Base-by-base conservation (phyloP, 2,329 filamentous ascomycete species). In the Aspergillus sp. region DNA sequence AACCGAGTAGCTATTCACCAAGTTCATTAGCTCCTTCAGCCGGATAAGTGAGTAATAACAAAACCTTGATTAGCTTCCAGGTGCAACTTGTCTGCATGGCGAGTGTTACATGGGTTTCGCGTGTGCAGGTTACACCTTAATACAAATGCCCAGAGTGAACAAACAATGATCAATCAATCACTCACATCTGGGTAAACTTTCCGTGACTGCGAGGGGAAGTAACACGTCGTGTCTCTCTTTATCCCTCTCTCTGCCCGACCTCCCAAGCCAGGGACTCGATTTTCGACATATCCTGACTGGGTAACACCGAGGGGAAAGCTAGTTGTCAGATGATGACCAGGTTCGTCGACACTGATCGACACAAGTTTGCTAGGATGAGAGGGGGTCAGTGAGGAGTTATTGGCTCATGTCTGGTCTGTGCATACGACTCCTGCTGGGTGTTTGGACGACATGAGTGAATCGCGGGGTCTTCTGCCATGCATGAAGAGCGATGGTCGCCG, bases 401-500 rank as follows among this genome's bases (percentile, higher is more conserved):
- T 47, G 25, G 53, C 15, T 41, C 5, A 25, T 13, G 32, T 32
- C 23, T 28, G 53, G 53, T 55, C 53, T 55, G 53, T 55, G 53
- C 53, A 55, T 55, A 17, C 41, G 8, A 8, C 17, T 36, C 36
- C 36, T 12, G 50, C 12, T 45, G 19, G 36, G 53, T n/a, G 25
- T 23, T 23, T 30, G n/a, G 30, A 39, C 13, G 13, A 36, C 5
- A 36, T 36, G 12, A 36, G 32, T 36, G 32, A 36, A 13, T 36
- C 32, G 32, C 32, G 32, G 32, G 32, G 32, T 36, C 32, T 12
- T 30, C 39, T 21, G 41, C 53, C 21, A 32, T 55, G 38, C 21
- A 7, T 47, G 21, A 55, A 36, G 53, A 39, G 15, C n/a, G 53
- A 45, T 36, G 53, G 39, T 55, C 52, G 19, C 52, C 52, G 39